Evolutionary conservation across 805 yeast genomes (phyloP).

Genomic region (Kodamaea hsintzibuensis): DNA sequence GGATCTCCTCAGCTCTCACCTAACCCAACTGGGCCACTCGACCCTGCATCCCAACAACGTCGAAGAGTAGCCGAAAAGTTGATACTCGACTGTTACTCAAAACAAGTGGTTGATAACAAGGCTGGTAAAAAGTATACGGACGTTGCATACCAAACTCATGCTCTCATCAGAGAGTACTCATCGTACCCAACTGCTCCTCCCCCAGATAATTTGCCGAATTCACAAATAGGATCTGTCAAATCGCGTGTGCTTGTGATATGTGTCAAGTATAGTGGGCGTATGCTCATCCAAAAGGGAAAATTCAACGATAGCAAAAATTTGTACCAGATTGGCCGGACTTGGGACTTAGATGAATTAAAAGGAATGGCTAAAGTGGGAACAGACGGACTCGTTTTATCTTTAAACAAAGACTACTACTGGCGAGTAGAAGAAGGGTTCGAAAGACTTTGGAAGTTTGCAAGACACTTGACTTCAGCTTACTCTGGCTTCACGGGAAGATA

Average conservation of each 20-base stretch:
- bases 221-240: constrained; percentile 44
- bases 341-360: constrained; percentile 77
- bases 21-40: constrained; percentile 2
- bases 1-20: constrained; percentile 4
- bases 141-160: constrained; percentile 68
- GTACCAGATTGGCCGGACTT: constrained; percentile 88
- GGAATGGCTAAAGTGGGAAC: constrained; percentile 53
- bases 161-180: constrained; percentile 72
- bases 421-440: constrained; percentile 38
- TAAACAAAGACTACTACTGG: constrained; percentile 88
- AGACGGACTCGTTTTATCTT: constrained; percentile 56
- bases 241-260: constrained; percentile 62
- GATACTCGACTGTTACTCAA: constrained; percentile 40
- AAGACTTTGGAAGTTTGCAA: constrained; percentile 35
- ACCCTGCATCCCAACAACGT: constrained; percentile 12
- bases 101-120: constrained; percentile 19
- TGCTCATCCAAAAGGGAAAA: constrained; percentile 81
- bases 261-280: constrained; percentile 63
- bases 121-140: constrained; percentile 27
- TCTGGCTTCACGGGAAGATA: constrained; percentile 38
- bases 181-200: constrained; percentile 70
- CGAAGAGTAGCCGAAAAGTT: constrained; percentile 31
- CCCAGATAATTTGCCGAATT: constrained; percentile 51
- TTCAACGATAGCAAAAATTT: constrained; percentile 65
- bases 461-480: constrained; percentile 32